Evolutionary conservation across 23 red algal species (phyloP).

Genomic region (Gracilaria caudata): DNA sequence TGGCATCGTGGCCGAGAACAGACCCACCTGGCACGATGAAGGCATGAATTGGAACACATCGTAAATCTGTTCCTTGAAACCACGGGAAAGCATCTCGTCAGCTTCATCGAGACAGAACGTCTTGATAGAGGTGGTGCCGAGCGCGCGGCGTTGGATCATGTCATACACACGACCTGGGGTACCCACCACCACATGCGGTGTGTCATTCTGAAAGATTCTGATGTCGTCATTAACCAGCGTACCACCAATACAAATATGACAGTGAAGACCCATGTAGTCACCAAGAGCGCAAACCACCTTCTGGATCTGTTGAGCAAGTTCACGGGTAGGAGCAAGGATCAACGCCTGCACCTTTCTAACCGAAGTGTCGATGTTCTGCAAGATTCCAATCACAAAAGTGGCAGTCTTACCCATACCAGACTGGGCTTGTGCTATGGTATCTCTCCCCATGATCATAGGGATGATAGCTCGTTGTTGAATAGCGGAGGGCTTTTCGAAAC

Average conservation of each 20-base stretch:
- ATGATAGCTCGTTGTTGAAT: conserved; percentile 99
- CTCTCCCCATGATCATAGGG: conserved; percentile 88
- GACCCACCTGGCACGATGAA: conserved; percentile 88
- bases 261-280: conserved; percentile 92
- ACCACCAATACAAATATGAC: conserved; percentile 98
- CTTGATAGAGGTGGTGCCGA: conserved; percentile 96
- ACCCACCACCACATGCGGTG: conserved; percentile 96
- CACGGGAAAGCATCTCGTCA: conserved; percentile 99
- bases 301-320: conserved; percentile 99
- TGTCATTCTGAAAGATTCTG: conserved; percentile 86
- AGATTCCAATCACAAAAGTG: conserved; percentile 94
- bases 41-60: conserved; percentile 99
- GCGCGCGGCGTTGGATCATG: conserved; percentile 91
- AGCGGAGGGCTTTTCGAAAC: conserved; percentile 99
- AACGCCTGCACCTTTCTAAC: conserved; percentile 96
- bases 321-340: conserved; percentile 96
- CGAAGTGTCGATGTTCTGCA: conserved; percentile 97
- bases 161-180: conserved; percentile 98
- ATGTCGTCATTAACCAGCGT: conserved; percentile 96
- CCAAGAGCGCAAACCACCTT: conserved; percentile 92
- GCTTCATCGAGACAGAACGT: conserved; percentile 98
- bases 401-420: conserved; percentile 99
- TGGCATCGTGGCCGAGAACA: conserved; percentile 98
- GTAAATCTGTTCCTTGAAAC: conserved; percentile 99
- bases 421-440: conserved; percentile 98